Evolutionary conservation across 345 rosid species (phyloP), one percentile per base, ranked within the genome.

Genomic region (Sonneratia alba): DNA sequence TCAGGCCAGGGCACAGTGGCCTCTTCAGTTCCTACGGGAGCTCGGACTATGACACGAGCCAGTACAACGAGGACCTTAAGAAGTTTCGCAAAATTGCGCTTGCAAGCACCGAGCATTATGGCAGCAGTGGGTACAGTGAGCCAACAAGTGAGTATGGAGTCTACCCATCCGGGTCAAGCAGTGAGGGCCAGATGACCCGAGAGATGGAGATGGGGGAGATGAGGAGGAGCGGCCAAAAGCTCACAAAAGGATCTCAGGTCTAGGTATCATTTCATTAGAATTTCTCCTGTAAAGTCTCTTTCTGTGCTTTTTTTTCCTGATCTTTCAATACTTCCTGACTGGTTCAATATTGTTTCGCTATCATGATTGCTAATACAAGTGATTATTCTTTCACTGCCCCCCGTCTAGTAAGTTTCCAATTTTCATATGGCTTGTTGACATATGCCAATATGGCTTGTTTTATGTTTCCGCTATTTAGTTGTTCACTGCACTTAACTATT

Each of bases 81-180:
- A 91, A 83, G 68, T 89, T 93, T 80, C 77, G 91, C 77, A 91
- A 85, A 82, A 80, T 84, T 86, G 84, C 89, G 22, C 64, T 93
- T 73, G 92, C 74, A 72, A 87, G 90, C 77, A 92, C 87, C 13
- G 96, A 87, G 73, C 86, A 87, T 7, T 15, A 37, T 27, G 94
- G 82, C 36, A 91, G 97, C 71, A 85, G 85, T 2, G 98, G 89
- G 70, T 89, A 87, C 66, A 89, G 93, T 66, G 85, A 74, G 56
- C 85, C 82, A 0, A 89, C 97, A 2, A 91, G 98, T 24, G 97
- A 91, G 80, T 91, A 89, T n/a, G 98, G 97, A 1, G 69, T 86
- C 66, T 49, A 89, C 68, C 94, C 96, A 6, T 91, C 97, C 0
- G 92, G 90, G 22, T 93, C 98, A 0, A 91, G 97, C 83, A 85